Base-by-base conservation (phyloP, 768 basidiomycete genomes). In the Asterophora parasitica region DNA sequence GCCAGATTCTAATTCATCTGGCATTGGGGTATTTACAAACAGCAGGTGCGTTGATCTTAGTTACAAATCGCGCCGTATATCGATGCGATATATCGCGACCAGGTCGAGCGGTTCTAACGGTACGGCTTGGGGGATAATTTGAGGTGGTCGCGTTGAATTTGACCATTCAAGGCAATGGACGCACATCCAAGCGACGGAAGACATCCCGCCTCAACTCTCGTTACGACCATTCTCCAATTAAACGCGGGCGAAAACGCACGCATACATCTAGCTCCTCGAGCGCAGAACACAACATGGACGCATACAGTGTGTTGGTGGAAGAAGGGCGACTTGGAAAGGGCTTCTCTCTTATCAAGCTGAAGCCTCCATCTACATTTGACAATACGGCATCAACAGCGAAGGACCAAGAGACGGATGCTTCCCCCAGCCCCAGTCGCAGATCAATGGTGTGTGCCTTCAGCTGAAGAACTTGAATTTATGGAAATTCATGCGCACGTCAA, bases 181-280 rank as follows among this genome's bases (percentile, higher is more conserved):
- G 30, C 15, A 12, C 35, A 54, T 58, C 58, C n/a, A 86, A 81
- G 53, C 75, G 79, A 15, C 72, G 71, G 19, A 77, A 68, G 55
- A 66, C 64, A n/a, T 61, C 55, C 31, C 74, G 74, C 7, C 63
- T 82, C 41, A 88, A 87, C 54, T 60, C 72, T 28, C 76, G 76
- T 32, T 85, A 79, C 54, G 85, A 88, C 60, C 56, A 64, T 45
- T 58, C 49, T 42, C 56, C 65, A 36, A 53, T 44, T 37, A 56
- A 43, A 43, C 16, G 30, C 55, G 51, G 31, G 42, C 58, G 68
- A 28, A 62, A 57, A 23, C 66, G 70, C 33, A 54, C 61, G 7
- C 56, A 59, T 28, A 78, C 75, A 17, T 66, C 68, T 6, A 63
- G 69, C 7, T 79, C 76, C 0, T 72, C 75, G 6, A 45, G 71